A percentile compares a stretch with the other conserved stretches of the same genome.
Evolutionary conservation across 768 basidiomycete genomes (phyloP).

Genomic region (Chalciporus sphaerocephalus): DNA sequence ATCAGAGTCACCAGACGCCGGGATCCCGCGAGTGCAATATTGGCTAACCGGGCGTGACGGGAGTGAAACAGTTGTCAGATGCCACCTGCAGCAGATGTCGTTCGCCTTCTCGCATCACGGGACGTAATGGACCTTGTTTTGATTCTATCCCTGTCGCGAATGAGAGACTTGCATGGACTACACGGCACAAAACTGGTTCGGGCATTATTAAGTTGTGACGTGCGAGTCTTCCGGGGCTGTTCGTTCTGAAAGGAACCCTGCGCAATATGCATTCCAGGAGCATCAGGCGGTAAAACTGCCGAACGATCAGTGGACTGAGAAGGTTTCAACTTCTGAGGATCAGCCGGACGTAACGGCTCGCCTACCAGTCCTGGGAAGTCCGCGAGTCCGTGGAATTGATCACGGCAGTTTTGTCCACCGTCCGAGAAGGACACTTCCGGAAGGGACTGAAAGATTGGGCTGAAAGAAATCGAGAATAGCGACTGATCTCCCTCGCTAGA

Average conservation of each 20-base stretch:
- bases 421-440: conserved; percentile 11
- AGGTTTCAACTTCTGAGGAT: conserved; percentile 7
- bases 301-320: background rate
- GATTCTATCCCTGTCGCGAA: conserved; percentile 22
- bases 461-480: conserved; percentile 7
- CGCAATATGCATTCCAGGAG: background rate
- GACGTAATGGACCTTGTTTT: conserved; percentile 21
- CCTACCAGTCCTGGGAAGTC: conserved; percentile 27
- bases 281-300: background rate
- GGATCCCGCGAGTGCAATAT: conserved; percentile 10
- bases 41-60: background rate
- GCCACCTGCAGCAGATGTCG: conserved; percentile 31
- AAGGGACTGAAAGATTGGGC: conserved; percentile 5
- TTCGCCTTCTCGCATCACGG: conserved; percentile 28
- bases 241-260: conserved; percentile 1
- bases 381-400: conserved; percentile 24
- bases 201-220: conserved; percentile 7
- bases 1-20: conserved; percentile 10
- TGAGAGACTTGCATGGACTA: conserved; percentile 18
- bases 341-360: no score
- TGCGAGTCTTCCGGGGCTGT: conserved; percentile 1
- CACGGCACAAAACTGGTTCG: conserved; percentile 14
- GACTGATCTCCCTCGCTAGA: conserved; percentile 11
- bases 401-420: conserved; percentile 2
- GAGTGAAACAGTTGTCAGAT: conserved; percentile 17